These are phyloP conservation scores for Mortierella sp. DNA, from an alignment of 371 early-diverging fungal genomes.

Conservation along the genomic window DNA sequence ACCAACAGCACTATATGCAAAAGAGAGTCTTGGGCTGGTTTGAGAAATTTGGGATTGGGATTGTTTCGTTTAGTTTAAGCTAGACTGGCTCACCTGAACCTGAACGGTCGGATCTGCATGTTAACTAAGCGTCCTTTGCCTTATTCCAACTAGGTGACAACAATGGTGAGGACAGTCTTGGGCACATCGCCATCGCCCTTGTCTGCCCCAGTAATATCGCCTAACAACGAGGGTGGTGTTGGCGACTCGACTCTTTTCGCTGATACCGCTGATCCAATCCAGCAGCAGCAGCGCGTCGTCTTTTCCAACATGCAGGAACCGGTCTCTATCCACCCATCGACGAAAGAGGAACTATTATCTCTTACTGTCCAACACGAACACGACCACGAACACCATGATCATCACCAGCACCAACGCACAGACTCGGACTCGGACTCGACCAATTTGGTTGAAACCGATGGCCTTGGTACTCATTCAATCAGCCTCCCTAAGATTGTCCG, in stretches of 20 bases:
- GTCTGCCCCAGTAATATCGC: neutral
- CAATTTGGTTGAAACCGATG: neutral
- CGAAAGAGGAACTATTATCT: neutral
- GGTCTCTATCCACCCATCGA: neutral
- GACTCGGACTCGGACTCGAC: neutral
- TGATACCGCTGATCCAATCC: neutral
- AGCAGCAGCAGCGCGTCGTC: neutral
- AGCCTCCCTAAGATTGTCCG: slow-evolving; percentile 18
- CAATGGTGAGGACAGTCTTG: neutral
- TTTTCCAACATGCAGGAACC: neutral
- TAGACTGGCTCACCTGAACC: neutral
- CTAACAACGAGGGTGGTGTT: neutral
- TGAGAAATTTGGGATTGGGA: neutral
- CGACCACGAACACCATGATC: too few relatives aligned
- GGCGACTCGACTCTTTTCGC: neutral
- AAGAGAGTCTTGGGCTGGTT: neutral
- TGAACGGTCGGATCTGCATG: neutral
- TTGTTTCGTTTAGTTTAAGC: neutral
- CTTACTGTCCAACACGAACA: neutral
- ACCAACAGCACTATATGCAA: neutral
- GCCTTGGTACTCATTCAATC: neutral
- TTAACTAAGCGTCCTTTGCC: neutral
- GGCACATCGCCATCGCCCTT: neutral
- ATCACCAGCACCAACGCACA: neutral
- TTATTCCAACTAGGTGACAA: neutral